Conservation (phyloP, 1,139 yeast genomes). For the Scheffersomyces lignicola region DNA sequence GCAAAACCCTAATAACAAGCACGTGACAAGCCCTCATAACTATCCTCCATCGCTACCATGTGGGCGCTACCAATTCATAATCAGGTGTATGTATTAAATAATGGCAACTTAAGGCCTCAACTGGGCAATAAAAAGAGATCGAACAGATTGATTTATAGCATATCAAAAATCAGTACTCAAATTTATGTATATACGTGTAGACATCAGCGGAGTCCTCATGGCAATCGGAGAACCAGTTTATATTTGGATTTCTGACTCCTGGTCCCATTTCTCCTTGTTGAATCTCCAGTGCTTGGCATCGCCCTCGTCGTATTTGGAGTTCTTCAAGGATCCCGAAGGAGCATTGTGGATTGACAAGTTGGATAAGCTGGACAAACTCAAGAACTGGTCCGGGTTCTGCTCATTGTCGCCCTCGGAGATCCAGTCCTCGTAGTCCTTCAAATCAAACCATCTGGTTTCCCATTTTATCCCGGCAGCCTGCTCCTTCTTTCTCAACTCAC, state of each 20-base stretch:
- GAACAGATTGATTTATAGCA: too few species aligned
- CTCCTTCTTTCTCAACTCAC: slow-evolving; percentile 76
- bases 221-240: slow-evolving; percentile 16
- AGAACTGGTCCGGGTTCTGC: slow-evolving; percentile 40
- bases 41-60: too few species aligned
- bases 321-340: slow-evolving; percentile 62
- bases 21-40: slow-evolving; percentile 3
- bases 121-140: too few species aligned
- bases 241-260: slow-evolving; percentile 57
- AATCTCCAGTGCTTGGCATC: slow-evolving; percentile 71
- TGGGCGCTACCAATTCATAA: background rate
- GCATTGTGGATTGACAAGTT: slow-evolving; percentile 61
- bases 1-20: background rate
- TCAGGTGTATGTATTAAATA: background rate
- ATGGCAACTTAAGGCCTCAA: too few species aligned
- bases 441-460: slow-evolving; percentile 79
- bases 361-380: slow-evolving; percentile 53
- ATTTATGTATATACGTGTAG: background rate
- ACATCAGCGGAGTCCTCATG: too few species aligned
- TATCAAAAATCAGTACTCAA: too few species aligned
- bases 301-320: slow-evolving; percentile 52
- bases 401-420: slow-evolving; percentile 18
- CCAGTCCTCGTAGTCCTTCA: slow-evolving; percentile 42
- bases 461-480: slow-evolving; percentile 59
- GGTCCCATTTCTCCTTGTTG: slow-evolving; percentile 50